A percentile compares a stretch with the other conserved stretches of the same genome.
Evolutionary conservation across 225 moss, liverwort and hornwort genomes (phyloP).

Genomic region (Anthoceros angustus): DNA sequence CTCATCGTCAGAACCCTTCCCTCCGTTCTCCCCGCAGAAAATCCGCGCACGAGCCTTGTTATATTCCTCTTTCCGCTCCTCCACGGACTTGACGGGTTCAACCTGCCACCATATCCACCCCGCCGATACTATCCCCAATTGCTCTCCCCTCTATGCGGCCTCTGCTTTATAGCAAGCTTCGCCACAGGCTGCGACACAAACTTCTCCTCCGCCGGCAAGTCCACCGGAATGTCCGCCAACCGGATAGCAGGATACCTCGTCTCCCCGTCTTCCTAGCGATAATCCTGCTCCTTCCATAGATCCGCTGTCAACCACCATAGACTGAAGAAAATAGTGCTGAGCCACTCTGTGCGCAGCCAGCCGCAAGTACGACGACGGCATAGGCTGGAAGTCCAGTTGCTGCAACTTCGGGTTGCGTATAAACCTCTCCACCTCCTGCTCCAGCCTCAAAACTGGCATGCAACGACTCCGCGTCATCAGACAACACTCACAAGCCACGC

Average conservation of each 20-base stretch:
- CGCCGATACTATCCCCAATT: slow-evolving; percentile 48
- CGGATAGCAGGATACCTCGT: slow-evolving; percentile 69
- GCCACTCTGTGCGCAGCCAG: slow-evolving; percentile 98
- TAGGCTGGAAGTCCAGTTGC: slow-evolving; percentile 89
- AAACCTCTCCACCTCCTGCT: slow-evolving; percentile 95
- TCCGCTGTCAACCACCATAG: slow-evolving; percentile 83
- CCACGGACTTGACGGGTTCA: slow-evolving; percentile 79
- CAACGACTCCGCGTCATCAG: not conserved
- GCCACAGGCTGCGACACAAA: slow-evolving; percentile 40
- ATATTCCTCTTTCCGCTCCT: slow-evolving; percentile 95
- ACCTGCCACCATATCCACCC: slow-evolving; percentile 28
- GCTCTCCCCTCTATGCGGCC: slow-evolving; percentile 55
- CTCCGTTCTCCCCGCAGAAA: slow-evolving; percentile 50
- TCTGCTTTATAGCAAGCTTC: slow-evolving; percentile 92
- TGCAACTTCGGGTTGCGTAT: slow-evolving; percentile 65
- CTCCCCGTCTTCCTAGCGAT: slow-evolving; percentile 73
- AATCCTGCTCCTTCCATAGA: slow-evolving; percentile 64
- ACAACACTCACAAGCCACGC: no score
- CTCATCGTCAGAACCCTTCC: slow-evolving; percentile 42
- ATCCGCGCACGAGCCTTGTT: slow-evolving; percentile 94
- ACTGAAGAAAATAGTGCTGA: slow-evolving; percentile 84
- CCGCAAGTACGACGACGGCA: slow-evolving; percentile 91
- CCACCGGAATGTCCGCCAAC: slow-evolving; percentile 61
- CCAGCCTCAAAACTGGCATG: slow-evolving; percentile 61
- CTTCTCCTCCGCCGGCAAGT: slow-evolving; percentile 50